Evolutionary conservation across 2,329 filamentous ascomycete genomes (phyloP).

Genomic region (Botrytis pseudocinerea): DNA sequence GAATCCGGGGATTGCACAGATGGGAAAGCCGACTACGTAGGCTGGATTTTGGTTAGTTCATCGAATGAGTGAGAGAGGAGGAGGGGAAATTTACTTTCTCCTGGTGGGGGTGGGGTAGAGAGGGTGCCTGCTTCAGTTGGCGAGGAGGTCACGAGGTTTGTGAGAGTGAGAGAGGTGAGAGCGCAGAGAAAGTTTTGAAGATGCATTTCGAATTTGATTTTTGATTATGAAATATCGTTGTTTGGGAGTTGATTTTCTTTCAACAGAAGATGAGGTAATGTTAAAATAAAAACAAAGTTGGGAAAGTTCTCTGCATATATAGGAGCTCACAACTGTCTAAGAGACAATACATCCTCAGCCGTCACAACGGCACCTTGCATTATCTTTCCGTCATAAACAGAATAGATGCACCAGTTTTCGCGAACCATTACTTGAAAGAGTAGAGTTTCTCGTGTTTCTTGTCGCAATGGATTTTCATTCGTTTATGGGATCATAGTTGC

Average conservation of each 20-base stretch:
- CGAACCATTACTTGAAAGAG: background rate
- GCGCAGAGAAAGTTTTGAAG: background rate
- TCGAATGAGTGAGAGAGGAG: no score
- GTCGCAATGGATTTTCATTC: background rate
- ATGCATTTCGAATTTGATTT: background rate
- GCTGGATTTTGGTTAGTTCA: background rate
- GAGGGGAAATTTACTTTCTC: background rate
- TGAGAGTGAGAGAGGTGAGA: background rate
- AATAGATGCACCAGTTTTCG: background rate
- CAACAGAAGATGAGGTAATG: background rate
- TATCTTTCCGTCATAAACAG: background rate
- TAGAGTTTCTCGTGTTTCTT: background rate
- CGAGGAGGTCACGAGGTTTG: slow-evolving; percentile 8
- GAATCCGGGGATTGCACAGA: background rate
- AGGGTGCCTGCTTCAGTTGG: background rate
- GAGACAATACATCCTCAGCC: no score
- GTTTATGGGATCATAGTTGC: background rate
- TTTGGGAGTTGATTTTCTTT: background rate
- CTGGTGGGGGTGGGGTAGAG: slow-evolving; percentile 7
- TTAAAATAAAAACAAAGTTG: no score
- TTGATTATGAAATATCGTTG: no score
- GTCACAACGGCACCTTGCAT: background rate
- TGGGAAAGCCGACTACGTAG: slow-evolving; percentile 6
- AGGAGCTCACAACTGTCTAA: background rate
- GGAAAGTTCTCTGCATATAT: background rate